Percentiles rank a stretch among this genome's conserved stretches.
These are phyloP conservation scores for Ustilaginoidea virens DNA, from an alignment of 2,329 filamentous ascomycete genomes.

Conservation along the genomic window DNA sequence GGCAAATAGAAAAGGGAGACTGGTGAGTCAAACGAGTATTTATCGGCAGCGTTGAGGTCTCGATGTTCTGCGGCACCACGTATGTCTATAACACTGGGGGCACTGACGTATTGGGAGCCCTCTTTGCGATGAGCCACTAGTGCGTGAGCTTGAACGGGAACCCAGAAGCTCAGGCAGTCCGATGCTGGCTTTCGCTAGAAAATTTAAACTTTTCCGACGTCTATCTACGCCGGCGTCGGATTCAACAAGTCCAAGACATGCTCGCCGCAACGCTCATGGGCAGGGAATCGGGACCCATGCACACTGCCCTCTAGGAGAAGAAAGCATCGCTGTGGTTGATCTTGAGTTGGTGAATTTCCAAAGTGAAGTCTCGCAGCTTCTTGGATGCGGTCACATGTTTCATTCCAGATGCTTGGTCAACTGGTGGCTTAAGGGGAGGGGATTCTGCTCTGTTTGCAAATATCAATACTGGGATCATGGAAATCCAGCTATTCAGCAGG, in stretches of 20 bases:
- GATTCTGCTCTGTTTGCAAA: neutral
- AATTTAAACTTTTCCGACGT: too few relatives aligned
- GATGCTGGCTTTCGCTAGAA: neutral
- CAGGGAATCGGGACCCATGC: too few relatives aligned
- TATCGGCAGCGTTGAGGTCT: neutral
- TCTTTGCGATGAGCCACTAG: neutral
- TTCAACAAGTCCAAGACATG: too few relatives aligned
- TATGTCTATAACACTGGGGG: too few relatives aligned
- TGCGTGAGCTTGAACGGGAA: neutral
- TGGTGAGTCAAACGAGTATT: neutral
- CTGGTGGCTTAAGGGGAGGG: constrained; percentile 1
- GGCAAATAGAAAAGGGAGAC: neutral
- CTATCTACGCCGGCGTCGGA: too few relatives aligned
- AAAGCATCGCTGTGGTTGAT: neutral
- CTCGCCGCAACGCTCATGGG: too few relatives aligned
- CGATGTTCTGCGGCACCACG: too few relatives aligned
- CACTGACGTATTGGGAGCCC: too few relatives aligned
- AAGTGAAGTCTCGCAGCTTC: constrained; percentile 1
- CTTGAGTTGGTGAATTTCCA: neutral
- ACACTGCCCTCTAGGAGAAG: neutral
- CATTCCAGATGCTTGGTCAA: neutral
- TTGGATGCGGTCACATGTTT: constrained; percentile 1
- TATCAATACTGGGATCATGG: too few relatives aligned
- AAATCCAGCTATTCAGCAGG: too few relatives aligned
- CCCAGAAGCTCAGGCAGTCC: neutral